phyloP scores from a whole-genome alignment of 805 yeast genomes.

The Blastobotrys americana region DNA sequence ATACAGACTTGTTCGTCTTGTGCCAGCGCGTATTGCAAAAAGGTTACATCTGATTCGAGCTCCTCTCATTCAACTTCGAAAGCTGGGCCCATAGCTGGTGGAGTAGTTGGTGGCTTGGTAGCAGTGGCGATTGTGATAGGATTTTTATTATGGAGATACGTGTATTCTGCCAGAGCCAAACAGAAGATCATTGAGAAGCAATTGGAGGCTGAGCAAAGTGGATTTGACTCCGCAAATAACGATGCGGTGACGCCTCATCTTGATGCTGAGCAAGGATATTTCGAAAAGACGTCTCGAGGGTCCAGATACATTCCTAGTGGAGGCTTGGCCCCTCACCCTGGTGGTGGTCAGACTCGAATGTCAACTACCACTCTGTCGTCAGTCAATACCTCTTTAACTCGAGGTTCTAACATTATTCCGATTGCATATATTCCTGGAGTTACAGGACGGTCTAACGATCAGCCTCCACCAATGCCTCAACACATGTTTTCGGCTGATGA shows the following conservation, averaged over 20 bases:
- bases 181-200: slow-evolving; percentile 16
- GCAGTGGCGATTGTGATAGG: slow-evolving; percentile 37
- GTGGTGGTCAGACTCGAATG: slow-evolving; percentile 9
- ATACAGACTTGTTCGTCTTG: slow-evolving; percentile 52
- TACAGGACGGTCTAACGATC: slow-evolving; percentile 28
- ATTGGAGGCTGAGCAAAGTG: slow-evolving; percentile 21
- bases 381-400: slow-evolving; percentile 54
- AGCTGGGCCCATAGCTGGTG: slow-evolving; percentile 64
- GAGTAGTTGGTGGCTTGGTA: slow-evolving; percentile 57
- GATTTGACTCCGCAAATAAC: slow-evolving; percentile 2
- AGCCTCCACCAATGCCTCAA: slow-evolving; percentile 22
- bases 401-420: slow-evolving; percentile 83
- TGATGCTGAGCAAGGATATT: slow-evolving; percentile 13
- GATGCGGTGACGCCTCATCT: slow-evolving; percentile 9
- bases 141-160: slow-evolving; percentile 34
- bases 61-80: slow-evolving; percentile 22
- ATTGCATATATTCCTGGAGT: slow-evolving; percentile 95
- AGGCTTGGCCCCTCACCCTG: slow-evolving; percentile 4
- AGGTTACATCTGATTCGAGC: slow-evolving; percentile 15
- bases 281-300: slow-evolving; percentile 8
- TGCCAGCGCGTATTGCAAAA: slow-evolving; percentile 46
- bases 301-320: background rate
- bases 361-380: slow-evolving; percentile 24
- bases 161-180: slow-evolving; percentile 31
- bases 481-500: slow-evolving; percentile 23